Evolutionary conservation across 2,329 filamentous ascomycete genomes (phyloP).

Genomic region (Albifimbria verrucaria): DNA sequence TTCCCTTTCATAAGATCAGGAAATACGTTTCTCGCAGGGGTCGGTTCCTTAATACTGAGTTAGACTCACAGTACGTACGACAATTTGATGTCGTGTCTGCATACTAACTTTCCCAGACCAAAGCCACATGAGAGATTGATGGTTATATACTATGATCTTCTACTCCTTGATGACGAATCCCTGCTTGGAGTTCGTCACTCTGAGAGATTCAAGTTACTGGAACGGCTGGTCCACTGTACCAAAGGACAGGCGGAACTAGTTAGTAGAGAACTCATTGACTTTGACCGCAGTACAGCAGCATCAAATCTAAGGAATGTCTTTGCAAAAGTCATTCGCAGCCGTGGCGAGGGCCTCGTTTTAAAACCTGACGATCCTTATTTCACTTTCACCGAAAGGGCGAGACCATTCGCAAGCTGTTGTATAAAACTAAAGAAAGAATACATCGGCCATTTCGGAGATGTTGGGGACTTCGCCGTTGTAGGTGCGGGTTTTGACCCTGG

Average conservation of each 20-base stretch:
- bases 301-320: constrained; percentile 61
- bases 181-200: constrained; percentile 51
- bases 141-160: constrained; percentile 59
- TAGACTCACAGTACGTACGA: constrained; percentile 61
- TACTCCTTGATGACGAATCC: constrained; percentile 52
- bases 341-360: constrained; percentile 76
- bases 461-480: constrained; percentile 78
- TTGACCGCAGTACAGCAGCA: constrained; percentile 49
- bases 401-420: constrained; percentile 46
- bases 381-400: constrained; percentile 36
- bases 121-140: constrained; percentile 54
- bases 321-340: constrained; percentile 59
- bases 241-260: constrained; percentile 66
- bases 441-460: constrained; percentile 70
- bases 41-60: constrained; percentile 60
- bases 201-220: constrained; percentile 58
- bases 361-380: constrained; percentile 83
- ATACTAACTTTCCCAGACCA: constrained; percentile 33
- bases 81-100: too few relatives aligned
- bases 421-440: constrained; percentile 92
- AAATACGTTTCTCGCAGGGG: constrained; percentile 77
- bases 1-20: constrained; percentile 78
- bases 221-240: constrained; percentile 46
- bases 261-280: constrained; percentile 65
- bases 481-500: constrained; percentile 69